These are phyloP conservation scores for Thermothielavioides terrestris DNA, from an alignment of 495 filamentous ascomycete species.

Conservation along the genomic window DNA sequence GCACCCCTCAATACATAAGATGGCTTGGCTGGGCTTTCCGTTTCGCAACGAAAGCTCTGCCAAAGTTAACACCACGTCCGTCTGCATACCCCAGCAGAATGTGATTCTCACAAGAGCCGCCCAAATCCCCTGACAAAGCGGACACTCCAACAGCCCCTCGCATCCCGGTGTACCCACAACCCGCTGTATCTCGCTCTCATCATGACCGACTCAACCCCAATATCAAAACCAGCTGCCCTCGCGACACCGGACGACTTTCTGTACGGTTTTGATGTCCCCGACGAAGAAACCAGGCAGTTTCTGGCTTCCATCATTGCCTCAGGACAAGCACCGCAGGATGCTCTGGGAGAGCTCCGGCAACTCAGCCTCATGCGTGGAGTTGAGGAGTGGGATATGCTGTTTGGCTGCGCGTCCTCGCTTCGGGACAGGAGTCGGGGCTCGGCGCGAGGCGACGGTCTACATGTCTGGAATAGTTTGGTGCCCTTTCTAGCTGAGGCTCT, in stretches of 20 bases:
- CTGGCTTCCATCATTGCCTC: conserved; percentile 15
- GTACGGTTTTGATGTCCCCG: conserved; percentile 24
- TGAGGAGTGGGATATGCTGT: conserved; percentile 30
- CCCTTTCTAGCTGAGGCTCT: conserved; percentile 7
- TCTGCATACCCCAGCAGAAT: too few relatives aligned
- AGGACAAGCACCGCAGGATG: conserved; percentile 16
- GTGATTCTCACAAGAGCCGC: too few relatives aligned
- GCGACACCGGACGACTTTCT: conserved; percentile 10
- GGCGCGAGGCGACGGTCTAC: not conserved
- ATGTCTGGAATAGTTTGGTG: conserved; percentile 2
- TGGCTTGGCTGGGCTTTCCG: too few relatives aligned
- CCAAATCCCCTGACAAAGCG: too few relatives aligned
- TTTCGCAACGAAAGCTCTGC: too few relatives aligned
- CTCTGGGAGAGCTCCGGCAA: conserved; percentile 17
- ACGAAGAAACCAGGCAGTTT: conserved; percentile 19
- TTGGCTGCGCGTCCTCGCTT: conserved; percentile 23
- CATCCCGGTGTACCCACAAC: too few relatives aligned
- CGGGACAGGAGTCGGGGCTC: conserved; percentile 9
- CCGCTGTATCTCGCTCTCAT: too few relatives aligned
- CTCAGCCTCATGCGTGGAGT: conserved; percentile 21
- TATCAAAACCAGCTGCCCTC: not conserved
- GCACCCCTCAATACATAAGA: not conserved
- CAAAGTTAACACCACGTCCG: too few relatives aligned
- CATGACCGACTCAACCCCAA: not conserved
- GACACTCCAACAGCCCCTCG: too few relatives aligned